These are phyloP conservation scores for Trichoderma sp. DNA, from an alignment of 2,329 filamentous ascomycete genomes.

Conservation along the genomic window DNA sequence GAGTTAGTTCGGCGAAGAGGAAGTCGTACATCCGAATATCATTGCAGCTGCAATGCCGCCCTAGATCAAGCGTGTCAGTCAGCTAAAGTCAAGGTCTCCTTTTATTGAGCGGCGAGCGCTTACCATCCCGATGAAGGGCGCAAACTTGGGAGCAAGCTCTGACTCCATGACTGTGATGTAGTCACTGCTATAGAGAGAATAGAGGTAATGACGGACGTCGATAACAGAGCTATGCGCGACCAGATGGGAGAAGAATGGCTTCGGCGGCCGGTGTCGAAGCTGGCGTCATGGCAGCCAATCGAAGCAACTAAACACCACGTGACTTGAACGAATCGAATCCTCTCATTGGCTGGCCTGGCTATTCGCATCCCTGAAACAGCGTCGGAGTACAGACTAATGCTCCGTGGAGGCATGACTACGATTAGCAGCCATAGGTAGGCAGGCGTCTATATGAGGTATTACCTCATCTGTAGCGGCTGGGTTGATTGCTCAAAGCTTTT, in stretches of 20 bases:
- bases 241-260: slow-evolving; percentile 23
- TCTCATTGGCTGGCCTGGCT: slow-evolving; percentile 9
- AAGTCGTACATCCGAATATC: slow-evolving; percentile 76
- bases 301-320: background rate
- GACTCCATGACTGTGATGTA: slow-evolving; percentile 55
- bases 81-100: slow-evolving; percentile 28
- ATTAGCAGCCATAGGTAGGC: background rate
- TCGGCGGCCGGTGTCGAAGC: slow-evolving; percentile 20
- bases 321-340: background rate
- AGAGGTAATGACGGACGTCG: background rate
- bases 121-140: slow-evolving; percentile 88
- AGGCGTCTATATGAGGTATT: background rate
- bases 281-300: slow-evolving; percentile 29
- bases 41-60: slow-evolving; percentile 80
- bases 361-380: background rate
- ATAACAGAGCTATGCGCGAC: slow-evolving; percentile 17
- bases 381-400: slow-evolving; percentile 27
- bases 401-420: background rate
- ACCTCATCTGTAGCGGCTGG: background rate
- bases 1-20: slow-evolving; percentile 28
- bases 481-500: background rate
- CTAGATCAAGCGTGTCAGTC: slow-evolving; percentile 49
- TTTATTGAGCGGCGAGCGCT: slow-evolving; percentile 41
- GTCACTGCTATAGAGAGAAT: slow-evolving; percentile 29
- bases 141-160: slow-evolving; percentile 75